Conservation (phyloP, 2,329 filamentous ascomycete genomes). For the Neurospora crassa region DNA sequence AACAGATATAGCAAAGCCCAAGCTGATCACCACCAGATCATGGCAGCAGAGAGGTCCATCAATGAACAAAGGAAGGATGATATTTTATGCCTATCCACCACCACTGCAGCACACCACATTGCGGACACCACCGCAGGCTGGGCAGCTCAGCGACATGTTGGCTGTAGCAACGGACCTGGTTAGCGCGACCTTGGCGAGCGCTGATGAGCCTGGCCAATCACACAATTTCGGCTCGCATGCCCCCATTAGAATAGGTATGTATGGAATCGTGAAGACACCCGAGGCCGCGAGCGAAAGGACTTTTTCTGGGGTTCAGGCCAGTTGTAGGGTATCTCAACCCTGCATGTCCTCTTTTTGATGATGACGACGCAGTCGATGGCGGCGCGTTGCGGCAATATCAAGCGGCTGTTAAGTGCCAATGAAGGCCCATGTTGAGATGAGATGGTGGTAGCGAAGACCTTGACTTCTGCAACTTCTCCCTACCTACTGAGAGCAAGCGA, state of each 20-base stretch:
- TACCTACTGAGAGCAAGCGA: not conserved
- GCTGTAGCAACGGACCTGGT: constrained; percentile 12
- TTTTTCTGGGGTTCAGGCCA: not conserved
- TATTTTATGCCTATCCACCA: not conserved
- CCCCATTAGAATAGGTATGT: constrained; percentile 6
- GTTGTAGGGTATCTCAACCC: not conserved
- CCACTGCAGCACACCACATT: not conserved
- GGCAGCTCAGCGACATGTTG: constrained; percentile 11
- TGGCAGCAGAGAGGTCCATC: not conserved
- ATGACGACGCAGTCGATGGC: not conserved
- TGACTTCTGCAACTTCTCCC: not conserved
- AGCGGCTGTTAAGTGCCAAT: constrained; percentile 5
- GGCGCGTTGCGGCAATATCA: constrained; percentile 2
- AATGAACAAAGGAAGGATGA: not conserved
- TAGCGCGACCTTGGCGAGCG: constrained; percentile 14
- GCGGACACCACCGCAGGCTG: not conserved
- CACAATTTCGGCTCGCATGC: not conserved
- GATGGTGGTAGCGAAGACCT: not conserved
- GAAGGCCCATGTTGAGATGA: not conserved
- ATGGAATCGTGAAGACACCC: constrained; percentile 2
- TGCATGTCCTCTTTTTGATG: constrained; percentile 2
- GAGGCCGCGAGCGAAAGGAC: not conserved
- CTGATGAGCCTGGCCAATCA: constrained; percentile 11
- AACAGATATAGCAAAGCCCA: not conserved
- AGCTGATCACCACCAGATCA: not conserved